A percentile compares a stretch with the other conserved stretches of the same genome.
Conservation (phyloP, 768 basidiomycete species). For the Suillus bovinus region DNA sequence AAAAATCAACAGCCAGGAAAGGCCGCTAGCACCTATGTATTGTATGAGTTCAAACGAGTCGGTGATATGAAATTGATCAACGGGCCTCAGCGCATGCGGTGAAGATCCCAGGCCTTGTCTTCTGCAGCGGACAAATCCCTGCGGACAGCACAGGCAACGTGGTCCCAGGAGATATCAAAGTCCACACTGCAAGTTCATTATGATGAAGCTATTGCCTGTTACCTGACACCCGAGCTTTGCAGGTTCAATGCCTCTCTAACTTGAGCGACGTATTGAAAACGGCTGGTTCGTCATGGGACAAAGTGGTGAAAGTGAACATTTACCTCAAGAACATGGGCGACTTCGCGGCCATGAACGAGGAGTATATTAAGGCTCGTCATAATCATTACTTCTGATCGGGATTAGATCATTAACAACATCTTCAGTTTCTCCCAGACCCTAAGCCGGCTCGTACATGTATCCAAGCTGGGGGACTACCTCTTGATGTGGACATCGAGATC, state of each 20-base stretch:
- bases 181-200: conserved; percentile 49
- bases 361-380: conserved; percentile 49
- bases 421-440: conserved; percentile 47
- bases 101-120: conserved; percentile 58
- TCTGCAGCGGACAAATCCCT: conserved; percentile 62
- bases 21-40: conserved; percentile 28
- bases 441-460: conserved; percentile 80
- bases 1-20: conserved; percentile 54
- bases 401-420: conserved; percentile 8
- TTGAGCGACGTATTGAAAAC: conserved; percentile 53
- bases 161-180: conserved; percentile 57
- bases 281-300: conserved; percentile 60
- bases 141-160: conserved; percentile 47
- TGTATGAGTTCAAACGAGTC: conserved; percentile 7
- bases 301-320: conserved; percentile 57
- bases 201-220: neutral
- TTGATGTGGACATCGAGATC: conserved; percentile 73
- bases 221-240: conserved; percentile 4
- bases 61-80: neutral
- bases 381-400: neutral
- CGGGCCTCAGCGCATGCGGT: conserved; percentile 49
- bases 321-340: conserved; percentile 63
- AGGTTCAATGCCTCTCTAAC: conserved; percentile 61
- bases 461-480: conserved; percentile 67
- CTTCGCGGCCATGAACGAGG: conserved; percentile 56